These are phyloP conservation scores for Phytophthora hybrid DNA, from an alignment of 352 stramenopile genomes.

Conservation along the genomic window DNA sequence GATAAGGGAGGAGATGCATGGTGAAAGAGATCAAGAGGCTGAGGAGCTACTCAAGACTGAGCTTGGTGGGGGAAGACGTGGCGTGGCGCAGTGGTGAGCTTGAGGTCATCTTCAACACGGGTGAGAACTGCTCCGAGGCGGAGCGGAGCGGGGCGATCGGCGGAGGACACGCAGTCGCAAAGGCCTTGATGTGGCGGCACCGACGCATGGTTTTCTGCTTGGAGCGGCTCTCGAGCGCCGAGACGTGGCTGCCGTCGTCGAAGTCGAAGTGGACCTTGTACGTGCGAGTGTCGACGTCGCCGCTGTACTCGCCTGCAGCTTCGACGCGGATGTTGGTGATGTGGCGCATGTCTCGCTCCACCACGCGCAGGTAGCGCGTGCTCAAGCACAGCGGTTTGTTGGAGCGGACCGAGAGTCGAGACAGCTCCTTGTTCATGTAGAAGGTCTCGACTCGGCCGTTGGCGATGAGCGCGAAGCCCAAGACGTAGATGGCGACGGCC, in stretches of 20 bases:
- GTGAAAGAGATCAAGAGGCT: background rate
- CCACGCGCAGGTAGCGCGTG: conserved; percentile 41
- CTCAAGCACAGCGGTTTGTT: conserved; percentile 61
- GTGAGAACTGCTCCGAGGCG: conserved; percentile 22
- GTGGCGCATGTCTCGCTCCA: conserved; percentile 61
- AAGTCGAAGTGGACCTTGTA: conserved; percentile 85
- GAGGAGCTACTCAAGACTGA: conserved; percentile 29
- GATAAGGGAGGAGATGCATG: background rate
- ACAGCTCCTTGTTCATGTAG: conserved; percentile 60
- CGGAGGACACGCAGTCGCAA: conserved; percentile 33
- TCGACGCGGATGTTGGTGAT: conserved; percentile 76
- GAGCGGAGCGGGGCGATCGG: conserved; percentile 28
- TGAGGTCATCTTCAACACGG: conserved; percentile 12
- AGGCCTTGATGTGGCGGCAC: conserved; percentile 68
- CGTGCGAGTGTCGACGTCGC: conserved; percentile 69
- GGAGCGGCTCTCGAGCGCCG: conserved; percentile 63
- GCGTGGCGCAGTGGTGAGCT: conserved; percentile 35
- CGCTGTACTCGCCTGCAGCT: conserved; percentile 66
- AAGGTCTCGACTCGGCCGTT: conserved; percentile 74
- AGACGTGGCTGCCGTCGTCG: conserved; percentile 60
- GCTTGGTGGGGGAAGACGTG: conserved; percentile 30
- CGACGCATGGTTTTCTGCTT: conserved; percentile 66
- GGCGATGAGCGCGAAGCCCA: conserved; percentile 49
- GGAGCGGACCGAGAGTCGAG: conserved; percentile 49
- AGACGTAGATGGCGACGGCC: conserved; percentile 55